Evolutionary conservation across 352 stramenopile species (phyloP).

Genomic region (Globisporangium lucens): DNA sequence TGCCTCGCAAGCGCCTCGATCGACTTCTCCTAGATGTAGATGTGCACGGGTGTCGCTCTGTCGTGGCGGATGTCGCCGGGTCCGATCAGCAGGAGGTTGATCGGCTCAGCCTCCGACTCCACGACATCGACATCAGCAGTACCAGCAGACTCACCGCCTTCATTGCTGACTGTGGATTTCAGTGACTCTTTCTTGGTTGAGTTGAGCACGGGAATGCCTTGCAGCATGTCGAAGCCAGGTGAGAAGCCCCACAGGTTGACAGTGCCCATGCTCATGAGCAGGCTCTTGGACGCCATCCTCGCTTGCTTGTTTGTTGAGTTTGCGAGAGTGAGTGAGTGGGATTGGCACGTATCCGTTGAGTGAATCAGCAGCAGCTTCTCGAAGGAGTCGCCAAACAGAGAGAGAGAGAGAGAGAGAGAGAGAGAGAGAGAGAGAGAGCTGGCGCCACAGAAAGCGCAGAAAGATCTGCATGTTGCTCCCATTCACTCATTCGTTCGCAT

Average conservation of each 20-base stretch:
- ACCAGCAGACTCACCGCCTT: background rate
- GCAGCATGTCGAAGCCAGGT: conserved; percentile 62
- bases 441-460: background rate
- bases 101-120: conserved; percentile 14
- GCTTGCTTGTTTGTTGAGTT: background rate
- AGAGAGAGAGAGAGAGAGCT: too few relatives aligned
- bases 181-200: background rate
- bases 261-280: conserved; percentile 78
- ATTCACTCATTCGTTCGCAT: conserved; percentile 23
- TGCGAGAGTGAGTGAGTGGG: background rate
- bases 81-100: conserved; percentile 57
- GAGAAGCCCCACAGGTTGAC: conserved; percentile 88
- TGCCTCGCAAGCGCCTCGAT: conserved; percentile 87
- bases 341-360: background rate
- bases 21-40: conserved; percentile 89
- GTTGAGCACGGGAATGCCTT: conserved; percentile 8
- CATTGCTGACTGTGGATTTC: background rate
- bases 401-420: too few relatives aligned
- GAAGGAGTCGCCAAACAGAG: background rate
- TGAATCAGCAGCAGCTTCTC: background rate
- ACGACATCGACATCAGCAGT: conserved; percentile 16
- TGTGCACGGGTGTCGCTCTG: conserved; percentile 48
- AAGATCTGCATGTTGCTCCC: conserved; percentile 9
- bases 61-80: conserved; percentile 72
- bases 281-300: conserved; percentile 23